Conservation (phyloP, 805 yeast species). For the Suhomyces faveliae region DNA sequence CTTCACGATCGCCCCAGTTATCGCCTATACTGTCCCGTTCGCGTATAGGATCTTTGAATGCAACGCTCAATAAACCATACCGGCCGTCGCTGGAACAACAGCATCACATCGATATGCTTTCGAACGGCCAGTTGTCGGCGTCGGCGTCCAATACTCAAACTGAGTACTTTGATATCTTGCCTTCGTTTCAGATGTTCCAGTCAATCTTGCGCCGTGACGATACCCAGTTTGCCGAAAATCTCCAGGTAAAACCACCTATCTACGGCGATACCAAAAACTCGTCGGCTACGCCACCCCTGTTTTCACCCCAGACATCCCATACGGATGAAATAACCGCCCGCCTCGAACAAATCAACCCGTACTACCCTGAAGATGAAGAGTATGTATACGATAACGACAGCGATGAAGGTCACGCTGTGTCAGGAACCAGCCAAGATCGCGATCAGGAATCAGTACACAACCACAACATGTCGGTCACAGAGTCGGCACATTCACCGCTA, state of each 20-base stretch:
- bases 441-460: conserved; percentile 10
- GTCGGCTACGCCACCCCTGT: conserved; percentile 28
- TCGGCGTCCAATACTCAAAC: conserved; percentile 31
- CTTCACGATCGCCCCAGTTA: background rate
- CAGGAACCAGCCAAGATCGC: background rate
- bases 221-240: conserved; percentile 36
- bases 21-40: background rate
- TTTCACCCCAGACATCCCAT: conserved; percentile 13
- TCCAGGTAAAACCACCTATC: conserved; percentile 32
- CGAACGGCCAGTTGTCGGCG: conserved; percentile 15
- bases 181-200: conserved; percentile 69
- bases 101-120: conserved; percentile 30
- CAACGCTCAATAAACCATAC: conserved; percentile 28
- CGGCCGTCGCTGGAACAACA: conserved; percentile 36
- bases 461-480: conserved; percentile 13
- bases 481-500: conserved; percentile 46
- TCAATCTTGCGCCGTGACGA: conserved; percentile 45
- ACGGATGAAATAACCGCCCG: conserved; percentile 1
- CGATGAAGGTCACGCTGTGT: conserved; percentile 4
- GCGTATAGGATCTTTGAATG: background rate
- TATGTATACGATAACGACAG: conserved; percentile 6
- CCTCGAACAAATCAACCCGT: background rate
- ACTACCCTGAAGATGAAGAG: conserved; percentile 6
- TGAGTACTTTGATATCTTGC: conserved; percentile 55
- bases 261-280: conserved; percentile 34